These are phyloP conservation scores for Oenanthe javanica DNA, from an alignment of 140 eudicot genomes.

Conservation along the genomic window DNA sequence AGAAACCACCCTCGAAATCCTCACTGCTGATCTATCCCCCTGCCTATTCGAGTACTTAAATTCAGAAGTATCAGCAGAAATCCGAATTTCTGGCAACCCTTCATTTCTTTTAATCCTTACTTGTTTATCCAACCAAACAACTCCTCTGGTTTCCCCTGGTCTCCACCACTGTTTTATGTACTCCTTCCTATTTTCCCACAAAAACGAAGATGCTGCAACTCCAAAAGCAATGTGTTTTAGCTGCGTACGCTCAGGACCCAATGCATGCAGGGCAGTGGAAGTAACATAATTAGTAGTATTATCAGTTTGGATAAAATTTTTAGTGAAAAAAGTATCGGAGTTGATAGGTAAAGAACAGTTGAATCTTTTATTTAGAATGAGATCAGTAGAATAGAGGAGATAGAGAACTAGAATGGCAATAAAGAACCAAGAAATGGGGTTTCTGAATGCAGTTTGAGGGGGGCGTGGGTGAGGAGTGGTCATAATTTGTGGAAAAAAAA, in stretches of 20 bases:
- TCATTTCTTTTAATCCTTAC: conserved; percentile 28
- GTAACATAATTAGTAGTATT: background rate
- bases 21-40: conserved; percentile 52
- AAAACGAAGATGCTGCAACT: conserved; percentile 61
- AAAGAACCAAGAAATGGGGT: conserved; percentile 17
- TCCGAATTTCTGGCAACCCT: conserved; percentile 39
- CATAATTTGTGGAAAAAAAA: background rate
- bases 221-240: conserved; percentile 61
- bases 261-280: background rate
- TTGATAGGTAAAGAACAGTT: background rate
- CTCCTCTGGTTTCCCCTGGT: conserved; percentile 56
- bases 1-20: conserved; percentile 69
- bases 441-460: conserved; percentile 29
- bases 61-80: conserved; percentile 47
- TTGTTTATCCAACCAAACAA: conserved; percentile 53
- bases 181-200: conserved; percentile 66
- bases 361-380: conserved; percentile 14
- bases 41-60: conserved; percentile 43
- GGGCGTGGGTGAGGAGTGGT: conserved; percentile 14
- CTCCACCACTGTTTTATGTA: conserved; percentile 81
- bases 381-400: conserved; percentile 40
- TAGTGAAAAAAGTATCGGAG: conserved; percentile 5
- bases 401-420: conserved; percentile 32
- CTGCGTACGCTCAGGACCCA: conserved; percentile 18
- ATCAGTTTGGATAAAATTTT: conserved; percentile 1